Percentiles rank a stretch among this genome's conserved stretches.
Conservation (phyloP, 176 grass and related monocot species). For the Metroxylon sagu region DNA sequence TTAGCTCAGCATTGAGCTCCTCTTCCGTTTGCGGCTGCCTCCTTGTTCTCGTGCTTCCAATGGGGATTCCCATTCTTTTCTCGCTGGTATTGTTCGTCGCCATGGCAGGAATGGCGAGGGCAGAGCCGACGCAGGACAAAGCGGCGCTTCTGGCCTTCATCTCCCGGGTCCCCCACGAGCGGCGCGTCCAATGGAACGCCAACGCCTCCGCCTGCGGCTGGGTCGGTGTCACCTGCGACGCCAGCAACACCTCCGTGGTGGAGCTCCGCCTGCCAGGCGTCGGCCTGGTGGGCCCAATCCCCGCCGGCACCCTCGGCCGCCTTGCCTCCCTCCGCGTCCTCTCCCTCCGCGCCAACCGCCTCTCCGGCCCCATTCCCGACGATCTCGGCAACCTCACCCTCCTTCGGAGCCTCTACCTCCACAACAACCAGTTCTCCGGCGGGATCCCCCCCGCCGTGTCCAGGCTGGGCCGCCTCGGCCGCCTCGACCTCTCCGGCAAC, state of each 20-base stretch:
- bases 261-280: conserved; percentile 50
- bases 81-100: not conserved
- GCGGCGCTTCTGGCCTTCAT: conserved; percentile 49
- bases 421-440: conserved; percentile 48
- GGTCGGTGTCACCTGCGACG: conserved; percentile 57
- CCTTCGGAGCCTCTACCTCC: conserved; percentile 48
- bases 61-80: conserved; percentile 2
- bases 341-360: conserved; percentile 73
- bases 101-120: not conserved
- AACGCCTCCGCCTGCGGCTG: conserved; percentile 44
- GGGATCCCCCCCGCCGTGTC: conserved; percentile 18
- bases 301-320: conserved; percentile 19
- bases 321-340: conserved; percentile 33
- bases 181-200: conserved; percentile 33
- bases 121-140: conserved; percentile 37
- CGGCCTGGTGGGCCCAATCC: conserved; percentile 48
- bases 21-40: too few species aligned
- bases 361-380: conserved; percentile 39
- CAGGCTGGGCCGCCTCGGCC: conserved; percentile 29
- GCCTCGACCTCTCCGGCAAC: conserved; percentile 56
- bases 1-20: too few species aligned
- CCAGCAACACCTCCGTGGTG: conserved; percentile 27
- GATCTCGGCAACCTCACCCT: conserved; percentile 35
- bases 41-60: too few species aligned
- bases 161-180: conserved; percentile 39